Evolutionary conservation across 2,329 filamentous ascomycete species (phyloP).

Genomic region (Pyricularia sp.): DNA sequence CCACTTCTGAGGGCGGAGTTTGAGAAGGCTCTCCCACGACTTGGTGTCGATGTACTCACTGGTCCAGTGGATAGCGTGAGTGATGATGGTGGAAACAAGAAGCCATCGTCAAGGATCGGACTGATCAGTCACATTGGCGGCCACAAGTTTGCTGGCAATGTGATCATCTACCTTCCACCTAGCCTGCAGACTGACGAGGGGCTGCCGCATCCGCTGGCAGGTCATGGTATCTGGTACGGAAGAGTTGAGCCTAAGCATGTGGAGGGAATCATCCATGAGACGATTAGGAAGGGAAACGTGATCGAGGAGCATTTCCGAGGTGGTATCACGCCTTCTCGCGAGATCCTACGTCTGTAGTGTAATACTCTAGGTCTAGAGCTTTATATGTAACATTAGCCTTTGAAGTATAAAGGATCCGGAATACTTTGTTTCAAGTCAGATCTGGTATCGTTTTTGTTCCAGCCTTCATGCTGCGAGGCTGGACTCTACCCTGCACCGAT

Average conservation of each 20-base stretch:
- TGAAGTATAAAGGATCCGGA: neutral
- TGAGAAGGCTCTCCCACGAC: conserved; percentile 40
- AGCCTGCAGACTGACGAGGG: conserved; percentile 27
- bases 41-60: conserved; percentile 38
- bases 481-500: neutral
- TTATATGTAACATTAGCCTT: neutral
- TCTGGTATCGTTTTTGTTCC: neutral
- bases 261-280: conserved; percentile 66
- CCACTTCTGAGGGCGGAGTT: conserved; percentile 68
- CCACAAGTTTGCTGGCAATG: conserved; percentile 79
- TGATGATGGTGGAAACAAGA: conserved; percentile 10
- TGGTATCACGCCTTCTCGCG: conserved; percentile 47
- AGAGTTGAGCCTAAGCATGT: conserved; percentile 67
- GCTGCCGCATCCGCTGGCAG: conserved; percentile 49
- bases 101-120: conserved; percentile 48
- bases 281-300: conserved; percentile 55
- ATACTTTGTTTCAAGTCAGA: neutral
- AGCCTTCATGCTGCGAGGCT: neutral
- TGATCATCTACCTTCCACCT: conserved; percentile 71
- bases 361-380: neutral
- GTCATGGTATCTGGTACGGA: conserved; percentile 75
- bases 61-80: conserved; percentile 25
- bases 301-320: conserved; percentile 66
- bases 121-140: conserved; percentile 74
- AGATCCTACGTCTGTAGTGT: conserved; percentile 25